These are phyloP conservation scores for Exophiala viscosa DNA, from an alignment of 2,329 filamentous ascomycete species.

Conservation along the genomic window DNA sequence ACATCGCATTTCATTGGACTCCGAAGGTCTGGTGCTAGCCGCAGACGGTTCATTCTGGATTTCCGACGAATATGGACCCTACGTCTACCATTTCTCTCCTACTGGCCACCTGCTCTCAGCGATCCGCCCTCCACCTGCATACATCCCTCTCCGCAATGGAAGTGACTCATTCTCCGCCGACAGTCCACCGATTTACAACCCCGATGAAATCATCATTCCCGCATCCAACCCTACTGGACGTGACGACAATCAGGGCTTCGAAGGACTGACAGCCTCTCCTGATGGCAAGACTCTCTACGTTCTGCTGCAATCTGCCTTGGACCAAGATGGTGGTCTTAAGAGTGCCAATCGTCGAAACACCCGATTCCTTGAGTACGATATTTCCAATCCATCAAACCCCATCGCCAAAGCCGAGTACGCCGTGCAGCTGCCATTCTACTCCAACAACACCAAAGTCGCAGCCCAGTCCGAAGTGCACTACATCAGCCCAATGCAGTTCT, in stretches of 20 bases:
- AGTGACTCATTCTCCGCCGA: slow-evolving; percentile 61
- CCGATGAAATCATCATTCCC: slow-evolving; percentile 48
- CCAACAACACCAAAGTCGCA: slow-evolving; percentile 54
- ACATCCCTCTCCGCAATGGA: slow-evolving; percentile 62
- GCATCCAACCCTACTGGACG: slow-evolving; percentile 59
- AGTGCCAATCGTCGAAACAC: slow-evolving; percentile 55
- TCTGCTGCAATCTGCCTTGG: slow-evolving; percentile 62
- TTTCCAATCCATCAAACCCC: slow-evolving; percentile 43
- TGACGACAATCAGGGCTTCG: slow-evolving; percentile 72
- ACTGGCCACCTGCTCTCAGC: slow-evolving; percentile 59
- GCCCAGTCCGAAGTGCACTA: slow-evolving; percentile 67
- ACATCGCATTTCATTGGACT: slow-evolving; percentile 58
- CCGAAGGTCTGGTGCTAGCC: slow-evolving; percentile 63
- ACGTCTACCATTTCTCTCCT: slow-evolving; percentile 62
- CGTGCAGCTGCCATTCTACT: slow-evolving; percentile 60
- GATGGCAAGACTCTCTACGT: slow-evolving; percentile 63
- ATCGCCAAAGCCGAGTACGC: slow-evolving; percentile 60
- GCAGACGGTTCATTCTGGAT: slow-evolving; percentile 63
- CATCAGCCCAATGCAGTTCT: slow-evolving; percentile 60
- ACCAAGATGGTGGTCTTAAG: slow-evolving; percentile 58
- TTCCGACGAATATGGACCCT: slow-evolving; percentile 67
- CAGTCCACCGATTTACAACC: slow-evolving; percentile 59
- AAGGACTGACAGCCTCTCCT: slow-evolving; percentile 61
- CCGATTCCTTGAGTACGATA: slow-evolving; percentile 62
- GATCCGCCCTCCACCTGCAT: slow-evolving; percentile 61